Evolutionary conservation across 768 basidiomycete species (phyloP), one percentile per base, ranked within the genome.

Genomic region (Cyclocybe cylindracea): DNA sequence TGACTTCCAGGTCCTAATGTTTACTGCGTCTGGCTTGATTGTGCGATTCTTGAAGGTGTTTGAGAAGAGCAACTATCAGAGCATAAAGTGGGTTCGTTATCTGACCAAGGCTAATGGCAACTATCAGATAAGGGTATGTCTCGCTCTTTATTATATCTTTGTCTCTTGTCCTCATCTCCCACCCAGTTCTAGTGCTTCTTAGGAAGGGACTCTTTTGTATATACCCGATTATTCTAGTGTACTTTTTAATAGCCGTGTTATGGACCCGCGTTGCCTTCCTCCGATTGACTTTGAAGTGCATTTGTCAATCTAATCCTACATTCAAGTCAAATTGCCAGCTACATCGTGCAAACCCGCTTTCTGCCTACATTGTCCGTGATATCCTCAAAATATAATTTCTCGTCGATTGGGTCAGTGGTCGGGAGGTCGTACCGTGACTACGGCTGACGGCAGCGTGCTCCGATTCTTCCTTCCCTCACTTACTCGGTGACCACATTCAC

Each of bases 1-100:
- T 56, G 97, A 99, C 69, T 99, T 99, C 73, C 94, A 95, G 73
- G 97, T 99, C 51, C 78, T 99, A 60, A 99, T 99, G 97, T 93
- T 98, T 70, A 98, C 97, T 0, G 81, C 97, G 9, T 98, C 96
- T 9, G 97, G 97, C 2, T 69, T 99, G 62, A 89, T 96, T 45
- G 97, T 99, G 39, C 83, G 96, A 47, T 99, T 98, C 80, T 72
- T 99, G 64, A 98, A 98, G 69, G 96, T 99, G 13, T 98, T 98
- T 60, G 97, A 98, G 77, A 97, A 93, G 79, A 84, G 81, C 66
- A 91, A 85, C 57, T 98, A 98, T 65, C 86, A 94, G 57, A 94
- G 92, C 59, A 85, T 97, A 53, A 96, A 96, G 69, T 96, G 94
- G 94, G 94, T 96, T 37, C 77, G 94, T 48, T 97, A 96, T 65